Base-by-base conservation (phyloP, 108 stramenopile genomes). In the Bacterosira constricta region DNA sequence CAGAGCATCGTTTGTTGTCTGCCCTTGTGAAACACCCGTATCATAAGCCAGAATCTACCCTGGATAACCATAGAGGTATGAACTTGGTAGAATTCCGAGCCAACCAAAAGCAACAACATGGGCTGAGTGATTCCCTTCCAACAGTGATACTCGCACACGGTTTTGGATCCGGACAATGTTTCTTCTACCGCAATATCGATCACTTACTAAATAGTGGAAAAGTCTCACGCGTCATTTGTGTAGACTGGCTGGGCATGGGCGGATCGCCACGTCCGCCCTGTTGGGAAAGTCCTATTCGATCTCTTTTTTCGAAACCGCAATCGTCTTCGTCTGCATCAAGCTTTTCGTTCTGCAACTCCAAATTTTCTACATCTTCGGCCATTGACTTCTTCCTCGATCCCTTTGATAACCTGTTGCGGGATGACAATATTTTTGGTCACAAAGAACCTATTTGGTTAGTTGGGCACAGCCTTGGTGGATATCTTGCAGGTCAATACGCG, bases 231-330 rank as follows among this genome's bases (percentile, higher is more conserved):
- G 82, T 79, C 49, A 42, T 83, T 21, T 38, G 64, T 31, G 62
- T 83, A 13, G 82, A 83, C 27, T 83, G 82, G 82, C 41, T 83
- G 37, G 82, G 82, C 0, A 83, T 83, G 82, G 82, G 82, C 0
- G 82, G 78, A 17, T 70, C 68, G 0, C 49, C 53, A 20, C 66
- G 82, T 32, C 77, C 73, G 17, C 36, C 68, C 7, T 83, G 78
- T 68, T 68, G 74, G 58, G 34, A 76, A 56, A 75, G 78, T 64
- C 82, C 82, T 10, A 51, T 78, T 23, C 78, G 73, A 34, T 70
- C 73, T 4, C 4, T 77, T 0, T 61, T 82, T 17, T 73, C 71
- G n/a, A 25, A 34, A 37, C 30, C 44, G 20, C 17, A 8, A 21
- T 54, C 38, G 23, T n/a, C n/a, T n/a, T n/a, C n/a, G 29, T 57